Percentiles rank a stretch among this genome's conserved stretches.
Evolutionary conservation across 1,284 basidiomycete genomes (phyloP).

Genomic region (Apiotrichum veenhuisii): DNA sequence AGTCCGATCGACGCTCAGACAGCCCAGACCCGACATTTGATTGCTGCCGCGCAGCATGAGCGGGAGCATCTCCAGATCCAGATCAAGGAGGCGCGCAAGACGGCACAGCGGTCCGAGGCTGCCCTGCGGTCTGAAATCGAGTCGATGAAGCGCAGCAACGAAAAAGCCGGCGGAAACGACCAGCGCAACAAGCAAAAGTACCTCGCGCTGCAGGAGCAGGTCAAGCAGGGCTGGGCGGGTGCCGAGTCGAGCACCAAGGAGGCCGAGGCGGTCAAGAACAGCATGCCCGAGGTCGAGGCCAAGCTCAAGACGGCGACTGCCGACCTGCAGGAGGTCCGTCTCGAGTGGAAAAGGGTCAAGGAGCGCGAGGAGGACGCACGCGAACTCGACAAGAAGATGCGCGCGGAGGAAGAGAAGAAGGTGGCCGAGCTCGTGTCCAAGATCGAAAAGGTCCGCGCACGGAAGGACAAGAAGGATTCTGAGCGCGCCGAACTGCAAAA

Average conservation of each 20-base stretch:
- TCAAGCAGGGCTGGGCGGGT: conserved; percentile 48
- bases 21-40: conserved; percentile 41
- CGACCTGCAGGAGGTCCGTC: conserved; percentile 33
- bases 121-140: conserved; percentile 46
- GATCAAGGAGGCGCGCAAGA: conserved; percentile 48
- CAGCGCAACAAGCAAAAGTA: conserved; percentile 48
- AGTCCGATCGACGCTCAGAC: conserved; percentile 41
- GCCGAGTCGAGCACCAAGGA: conserved; percentile 43
- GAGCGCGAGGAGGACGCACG: conserved; percentile 38
- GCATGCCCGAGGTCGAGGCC: conserved; percentile 33
- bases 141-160: conserved; percentile 46
- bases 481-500: conserved; percentile 43
- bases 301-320: conserved; percentile 22
- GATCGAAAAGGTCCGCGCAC: conserved; percentile 66
- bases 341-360: conserved; percentile 32
- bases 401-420: conserved; percentile 44
- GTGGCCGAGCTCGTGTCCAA: conserved; percentile 55
- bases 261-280: conserved; percentile 30
- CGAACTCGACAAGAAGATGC: conserved; percentile 37
- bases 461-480: conserved; percentile 53
- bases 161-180: conserved; percentile 47
- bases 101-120: conserved; percentile 46
- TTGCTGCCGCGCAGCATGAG: conserved; percentile 42
- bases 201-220: conserved; percentile 49
- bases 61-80: conserved; percentile 44